Evolutionary conservation across 176 grass and related monocot species (phyloP), one percentile per base, ranked within the genome.

Genomic region (Typha latifolia): DNA sequence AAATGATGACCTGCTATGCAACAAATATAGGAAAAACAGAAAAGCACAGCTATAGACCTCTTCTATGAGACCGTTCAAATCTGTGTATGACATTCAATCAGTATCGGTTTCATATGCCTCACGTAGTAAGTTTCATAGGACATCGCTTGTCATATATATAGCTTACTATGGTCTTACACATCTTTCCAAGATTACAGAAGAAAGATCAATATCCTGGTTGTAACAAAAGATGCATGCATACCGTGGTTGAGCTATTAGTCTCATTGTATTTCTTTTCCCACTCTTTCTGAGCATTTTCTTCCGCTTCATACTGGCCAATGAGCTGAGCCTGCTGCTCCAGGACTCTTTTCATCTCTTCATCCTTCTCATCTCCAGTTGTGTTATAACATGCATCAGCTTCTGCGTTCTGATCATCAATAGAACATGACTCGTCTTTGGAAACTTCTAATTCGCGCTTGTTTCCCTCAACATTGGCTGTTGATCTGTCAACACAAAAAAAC

Each of bases 291-390:
- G 81, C 89, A 67, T 81, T 72, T 79, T 99, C 94, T 72, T 99
- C 55, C 61, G 81, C 83, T 72, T 90, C 75, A 19, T 84, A 77
- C 76, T 81, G 89, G 13, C 69, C 94, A 12, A 99, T 90, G 19
- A 99, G 79, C 78, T 93, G 78, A n/a, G 88, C 83, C 68, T 93
- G 89, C 68, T 81, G 82, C 80, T 93, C 86, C 53, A 99, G 70
- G 66, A 89, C 67, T 85, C 83, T 84, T 61, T 90, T 73, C 94
- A 99, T 99, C 69, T 87, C 85, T 52, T 72, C 83, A 14, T 74
- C 79, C 20, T 77, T 82, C 51, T 74, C 69, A 27, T 50, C 69
- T 59, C 62, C 78, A 61, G 79, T 78, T 63, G 66, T 76, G 32
- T 85, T 84, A 53, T 80, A 73, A 13, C 49, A 52, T 12, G 14